Percentiles rank a stretch among this genome's conserved stretches.
phyloP scores from a whole-genome alignment of 129 eudicot species.

The Kitagawia praeruptora region DNA sequence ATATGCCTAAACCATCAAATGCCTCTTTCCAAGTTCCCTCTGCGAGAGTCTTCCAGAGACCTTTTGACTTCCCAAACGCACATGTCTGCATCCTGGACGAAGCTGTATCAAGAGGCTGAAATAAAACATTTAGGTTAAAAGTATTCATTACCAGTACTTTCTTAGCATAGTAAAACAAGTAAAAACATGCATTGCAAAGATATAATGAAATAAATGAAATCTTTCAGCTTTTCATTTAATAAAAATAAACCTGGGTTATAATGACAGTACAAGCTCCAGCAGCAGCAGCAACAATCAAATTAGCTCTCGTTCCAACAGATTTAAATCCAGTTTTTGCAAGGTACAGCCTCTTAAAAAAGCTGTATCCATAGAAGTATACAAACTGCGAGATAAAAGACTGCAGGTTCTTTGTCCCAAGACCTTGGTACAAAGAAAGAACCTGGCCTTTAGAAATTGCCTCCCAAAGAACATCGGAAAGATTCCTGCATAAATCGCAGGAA shows the following conservation, averaged over 20 bases:
- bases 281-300: constrained; percentile 82
- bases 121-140: constrained; percentile 12
- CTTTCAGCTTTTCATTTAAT: background rate
- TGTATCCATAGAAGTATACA: constrained; percentile 83
- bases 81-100: constrained; percentile 99
- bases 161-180: background rate
- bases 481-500: constrained; percentile 35
- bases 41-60: constrained; percentile 68
- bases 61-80: constrained; percentile 96
- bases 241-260: constrained; percentile 53
- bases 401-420: constrained; percentile 82
- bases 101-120: constrained; percentile 93
- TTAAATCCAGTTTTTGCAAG: constrained; percentile 52
- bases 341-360: constrained; percentile 82
- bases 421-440: constrained; percentile 86
- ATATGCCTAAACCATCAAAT: constrained; percentile 94
- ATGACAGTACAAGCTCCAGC: constrained; percentile 88
- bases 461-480: constrained; percentile 75
- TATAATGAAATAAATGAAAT: background rate
- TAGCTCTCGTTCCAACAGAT: constrained; percentile 77
- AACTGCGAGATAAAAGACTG: constrained; percentile 75
- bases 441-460: constrained; percentile 78
- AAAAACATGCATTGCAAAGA: background rate
- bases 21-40: constrained; percentile 81
- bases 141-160: background rate